These are phyloP conservation scores for Podila epigama DNA, from an alignment of 192 early-diverging fungal species.

Conservation along the genomic window DNA sequence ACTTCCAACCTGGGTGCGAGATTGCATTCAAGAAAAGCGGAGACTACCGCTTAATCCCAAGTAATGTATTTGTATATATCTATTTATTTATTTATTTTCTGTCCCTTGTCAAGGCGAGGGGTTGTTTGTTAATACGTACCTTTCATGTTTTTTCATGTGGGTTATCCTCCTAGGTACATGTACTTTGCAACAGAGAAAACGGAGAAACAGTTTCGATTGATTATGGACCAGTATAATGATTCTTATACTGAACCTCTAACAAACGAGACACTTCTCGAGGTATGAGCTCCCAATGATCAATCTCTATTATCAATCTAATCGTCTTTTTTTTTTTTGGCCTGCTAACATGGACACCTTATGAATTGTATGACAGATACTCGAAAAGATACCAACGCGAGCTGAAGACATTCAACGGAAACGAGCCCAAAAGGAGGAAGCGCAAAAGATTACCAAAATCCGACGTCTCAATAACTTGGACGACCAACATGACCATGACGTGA, in stretches of 20 bases:
- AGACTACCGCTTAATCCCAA: constrained; percentile 67
- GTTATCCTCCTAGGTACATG: constrained; percentile 59
- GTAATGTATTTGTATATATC: too few species aligned
- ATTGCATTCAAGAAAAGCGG: constrained; percentile 59
- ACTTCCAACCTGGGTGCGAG: constrained; percentile 67
- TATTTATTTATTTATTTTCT: too few species aligned
- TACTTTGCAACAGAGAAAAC: constrained; percentile 63
- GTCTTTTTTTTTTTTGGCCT: neutral
- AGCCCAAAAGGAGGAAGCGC: constrained; percentile 3
- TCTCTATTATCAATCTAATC: neutral
- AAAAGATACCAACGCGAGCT: constrained; percentile 25
- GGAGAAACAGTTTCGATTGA: constrained; percentile 52
- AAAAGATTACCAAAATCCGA: constrained; percentile 14
- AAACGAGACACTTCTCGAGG: constrained; percentile 60
- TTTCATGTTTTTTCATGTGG: neutral
- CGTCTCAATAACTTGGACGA: constrained; percentile 40
- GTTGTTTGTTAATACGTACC: constrained; percentile 2
- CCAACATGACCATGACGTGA: constrained; percentile 3
- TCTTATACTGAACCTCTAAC: constrained; percentile 68
- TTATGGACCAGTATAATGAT: constrained; percentile 75
- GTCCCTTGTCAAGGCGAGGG: too few species aligned
- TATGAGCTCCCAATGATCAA: constrained; percentile 13
- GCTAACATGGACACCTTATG: neutral
- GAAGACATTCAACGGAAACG: constrained; percentile 15
- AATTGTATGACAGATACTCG: constrained; percentile 7